Evolutionary conservation across 768 basidiomycete genomes (phyloP), one percentile per base, ranked within the genome.

Genomic region (Leccinum variicolor): DNA sequence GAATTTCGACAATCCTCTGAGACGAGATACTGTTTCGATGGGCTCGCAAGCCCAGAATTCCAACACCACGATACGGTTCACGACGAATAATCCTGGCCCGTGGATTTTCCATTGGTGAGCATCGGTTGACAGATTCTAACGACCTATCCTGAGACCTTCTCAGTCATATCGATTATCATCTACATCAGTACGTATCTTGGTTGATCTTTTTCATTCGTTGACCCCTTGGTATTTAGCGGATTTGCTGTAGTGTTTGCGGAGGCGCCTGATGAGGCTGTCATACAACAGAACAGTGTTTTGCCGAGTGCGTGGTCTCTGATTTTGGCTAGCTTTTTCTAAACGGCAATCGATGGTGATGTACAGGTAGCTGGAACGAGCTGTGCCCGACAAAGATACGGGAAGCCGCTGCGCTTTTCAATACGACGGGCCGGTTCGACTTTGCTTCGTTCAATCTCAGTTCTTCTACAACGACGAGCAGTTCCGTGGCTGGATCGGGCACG

Each of bases 1-100:
- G 17, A 78, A 78, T 61, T 79, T 73, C 36, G 57, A 68, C 29
- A 68, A 79, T 54, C 77, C 77, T 11, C 50, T 72, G n/a, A 63
- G 54, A 57, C 69, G 76, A 15, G 76, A 77, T 50, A 70, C 69
- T 0, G 60, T 72, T 29, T 73, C 66, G 41, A 73, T 70, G 63
- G 70, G 72, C n/a, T 61, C 60, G 39, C 66, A 69, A 54, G 63
- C 58, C 2, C 63, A 79, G 69, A 57, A 56, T 0, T 69, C 80
- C 67, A 71, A 80, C 64, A 79, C 81, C 28, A 80, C 80, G 3
- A 73, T 89, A 52, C 79, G 86, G 34, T 88, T 85, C 70, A 64
- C 73, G 25, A 85, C 86, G 3, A 81, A 89, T 64, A 89, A 89
- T 69, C 78, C 85, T 4, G 87, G 87, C 11, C 81, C 81, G 3